Base-by-base conservation (phyloP, 2,329 filamentous ascomycete genomes). In the Alternaria atra region DNA sequence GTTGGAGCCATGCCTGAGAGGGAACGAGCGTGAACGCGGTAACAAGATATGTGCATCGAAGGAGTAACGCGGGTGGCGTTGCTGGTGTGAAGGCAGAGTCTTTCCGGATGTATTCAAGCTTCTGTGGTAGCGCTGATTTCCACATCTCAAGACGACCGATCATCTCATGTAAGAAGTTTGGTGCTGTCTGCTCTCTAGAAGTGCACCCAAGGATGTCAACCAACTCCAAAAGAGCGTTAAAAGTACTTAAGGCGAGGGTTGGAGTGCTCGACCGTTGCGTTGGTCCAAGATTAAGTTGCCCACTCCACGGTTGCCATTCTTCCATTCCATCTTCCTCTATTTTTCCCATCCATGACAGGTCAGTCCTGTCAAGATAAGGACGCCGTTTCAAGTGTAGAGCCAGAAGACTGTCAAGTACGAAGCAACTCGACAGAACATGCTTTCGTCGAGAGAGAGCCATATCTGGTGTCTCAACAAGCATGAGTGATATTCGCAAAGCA, bases 271-370 rank as follows among this genome's bases (percentile, higher is more conserved):
- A 66, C 25, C 40, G 58, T 8, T 55, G 51, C 46, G 20, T 46
- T 23, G 46, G 15, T 35, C 25, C 48, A 9, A 27, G 79, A 77
- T 79, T 76, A 56, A 83, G 71, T 56, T 83, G 82, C 15, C 88
- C 85, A 27, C 82, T 81, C 90, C 90, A 92, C 1, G 88, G 87
- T 64, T 90, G 87, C 90, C 90, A 92, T 78, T 92, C 89, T 69
- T 92, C 90, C 29, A 90, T 78, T 1, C 89, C 89, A 68, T 91
- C 88, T 73, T 91, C 88, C 34, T 86, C 82, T 4, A 90, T 78
- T 4, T 79, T 76, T 5, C 83, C 83, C 34, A 82, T 72, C 34
- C 76, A 74, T 20, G 79, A 75, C 32, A 86, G 69, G 53, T 86
- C 84, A 10, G 82, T 80, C 10, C 76, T 73, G 55, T 79, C 78